These are phyloP conservation scores for Verticillium longisporum DNA, from an alignment of 2,329 filamentous ascomycete species.

Conservation along the genomic window DNA sequence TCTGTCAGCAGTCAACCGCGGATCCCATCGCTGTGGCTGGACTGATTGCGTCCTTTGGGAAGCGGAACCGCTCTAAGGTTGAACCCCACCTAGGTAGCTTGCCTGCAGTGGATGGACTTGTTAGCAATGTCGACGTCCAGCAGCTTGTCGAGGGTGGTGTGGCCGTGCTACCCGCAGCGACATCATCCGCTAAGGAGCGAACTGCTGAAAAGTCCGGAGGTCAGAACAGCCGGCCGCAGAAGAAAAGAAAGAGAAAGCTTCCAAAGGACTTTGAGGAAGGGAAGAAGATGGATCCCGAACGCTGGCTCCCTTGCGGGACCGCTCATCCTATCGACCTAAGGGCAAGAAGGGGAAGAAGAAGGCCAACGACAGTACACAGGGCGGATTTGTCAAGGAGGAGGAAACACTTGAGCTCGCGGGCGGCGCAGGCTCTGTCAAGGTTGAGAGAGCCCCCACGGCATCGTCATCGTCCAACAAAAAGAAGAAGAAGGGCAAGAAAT, in stretches of 20 bases:
- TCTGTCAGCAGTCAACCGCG: slow-evolving; percentile 58
- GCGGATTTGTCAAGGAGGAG: slow-evolving; percentile 71
- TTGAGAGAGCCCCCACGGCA: slow-evolving; percentile 47
- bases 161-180: slow-evolving; percentile 35
- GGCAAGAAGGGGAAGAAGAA: slow-evolving; percentile 88
- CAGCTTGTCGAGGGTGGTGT: slow-evolving; percentile 61
- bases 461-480: slow-evolving; percentile 33
- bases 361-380: slow-evolving; percentile 73
- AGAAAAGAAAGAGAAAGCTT: slow-evolving; percentile 54
- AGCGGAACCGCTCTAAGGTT: slow-evolving; percentile 48
- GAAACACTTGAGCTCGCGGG: slow-evolving; percentile 58
- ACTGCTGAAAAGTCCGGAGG: slow-evolving; percentile 18
- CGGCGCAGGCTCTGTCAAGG: slow-evolving; percentile 55
- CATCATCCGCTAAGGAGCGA: slow-evolving; percentile 40
- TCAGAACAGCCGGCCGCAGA: slow-evolving; percentile 9
- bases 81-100: slow-evolving; percentile 37
- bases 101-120: slow-evolving; percentile 49
- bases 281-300: slow-evolving; percentile 80
- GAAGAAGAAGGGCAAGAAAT: slow-evolving; percentile 51
- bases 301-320: slow-evolving; percentile 86
- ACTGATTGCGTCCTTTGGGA: slow-evolving; percentile 75
- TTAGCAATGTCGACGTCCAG: slow-evolving; percentile 49
- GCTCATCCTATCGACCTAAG: slow-evolving; percentile 83
- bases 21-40: slow-evolving; percentile 72
- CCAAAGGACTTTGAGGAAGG: slow-evolving; percentile 70